Conservation (phyloP, 805 yeast species). For the Saccharomycodes ludwigii region DNA sequence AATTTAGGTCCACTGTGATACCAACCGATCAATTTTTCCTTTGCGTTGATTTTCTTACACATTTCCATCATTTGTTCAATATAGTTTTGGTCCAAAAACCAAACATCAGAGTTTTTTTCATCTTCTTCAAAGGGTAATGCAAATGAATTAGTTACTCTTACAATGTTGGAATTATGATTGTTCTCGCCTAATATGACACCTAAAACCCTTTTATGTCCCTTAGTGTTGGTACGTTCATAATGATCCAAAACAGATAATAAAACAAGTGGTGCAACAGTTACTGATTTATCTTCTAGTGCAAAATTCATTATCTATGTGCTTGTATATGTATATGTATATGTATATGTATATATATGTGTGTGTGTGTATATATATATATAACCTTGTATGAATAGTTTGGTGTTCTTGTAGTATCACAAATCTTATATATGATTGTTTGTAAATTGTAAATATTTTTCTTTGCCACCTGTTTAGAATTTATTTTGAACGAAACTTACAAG, state of each 20-base stretch:
- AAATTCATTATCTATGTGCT: neutral
- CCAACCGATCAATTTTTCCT: conserved; percentile 97
- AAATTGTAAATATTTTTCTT: neutral
- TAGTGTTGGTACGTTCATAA: conserved; percentile 73
- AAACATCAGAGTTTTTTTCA: conserved; percentile 77
- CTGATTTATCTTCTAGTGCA: conserved; percentile 21
- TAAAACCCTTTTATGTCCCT: conserved; percentile 69
- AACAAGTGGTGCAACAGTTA: conserved; percentile 91
- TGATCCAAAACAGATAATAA: conserved; percentile 91
- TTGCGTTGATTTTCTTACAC: conserved; percentile 96
- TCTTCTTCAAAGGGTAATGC: conserved; percentile 99
- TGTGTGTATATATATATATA: neutral
- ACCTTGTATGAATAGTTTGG: neutral
- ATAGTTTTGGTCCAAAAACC: conserved; percentile 95
- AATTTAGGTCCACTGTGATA: conserved; percentile 96
- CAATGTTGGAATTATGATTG: conserved; percentile 30
- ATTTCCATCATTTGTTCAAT: conserved; percentile 94
- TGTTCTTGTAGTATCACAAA: neutral
- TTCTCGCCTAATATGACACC: conserved; percentile 90
- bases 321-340: neutral
- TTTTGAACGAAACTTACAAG: neutral
- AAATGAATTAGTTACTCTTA: conserved; percentile 80
- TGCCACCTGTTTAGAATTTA: conserved; percentile 2
- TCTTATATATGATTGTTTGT: neutral
- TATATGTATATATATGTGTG: neutral